Evolutionary conservation across 2,329 filamentous ascomycete genomes (phyloP), one percentile per base, ranked within the genome.

Genomic region (Eurotiales sp.): DNA sequence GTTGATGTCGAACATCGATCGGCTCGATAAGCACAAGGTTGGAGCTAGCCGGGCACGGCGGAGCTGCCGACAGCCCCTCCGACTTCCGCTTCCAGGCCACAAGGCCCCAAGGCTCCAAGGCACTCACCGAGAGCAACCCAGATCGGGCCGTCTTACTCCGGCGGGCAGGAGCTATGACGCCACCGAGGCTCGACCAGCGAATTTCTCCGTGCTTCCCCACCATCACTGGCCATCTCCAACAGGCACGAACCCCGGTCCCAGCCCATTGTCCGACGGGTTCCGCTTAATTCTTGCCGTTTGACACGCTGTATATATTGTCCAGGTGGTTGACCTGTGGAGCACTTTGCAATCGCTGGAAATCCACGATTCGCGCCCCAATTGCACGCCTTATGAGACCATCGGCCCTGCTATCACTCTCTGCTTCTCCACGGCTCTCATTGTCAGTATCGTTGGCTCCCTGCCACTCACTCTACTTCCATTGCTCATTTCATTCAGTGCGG

Each of bases 361-460:
- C 7, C 10, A 15, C 17, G 10, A 15, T 36, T 17, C 32, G 17
- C 44, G 19, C 25, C 29, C 8, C 14, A 14, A 25, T 10, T 23
- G 4, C 50, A 23, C 22, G 23, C 44, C 19, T 47, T 29, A 52
- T 52, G 50, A 44, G 21, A 29, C n/a, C 39, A 29, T 29, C 48
- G 14, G 15, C 34, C 12, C 44, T 32, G n/a, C 44, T 42, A n/a
- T 41, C 25, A 19, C n/a, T n/a, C n/a, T 36, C 44, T 23, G 17
- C 46, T 34, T 17, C 47, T 15, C 36, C 23, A 37, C 34, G 25
- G n/a, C 49, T 42, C 8, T 23, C 39, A 3, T 41, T 36, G 46
- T 52, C 37, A 43, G 50, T 52, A 19, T 15, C 6, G 15, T 36
- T 23, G 8, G 7, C 32, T 36, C 17, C 11, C 12, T n/a, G 30